These are phyloP conservation scores for Vitis hybrid DNA, from an alignment of 177 flowering plant species.

Conservation along the genomic window DNA sequence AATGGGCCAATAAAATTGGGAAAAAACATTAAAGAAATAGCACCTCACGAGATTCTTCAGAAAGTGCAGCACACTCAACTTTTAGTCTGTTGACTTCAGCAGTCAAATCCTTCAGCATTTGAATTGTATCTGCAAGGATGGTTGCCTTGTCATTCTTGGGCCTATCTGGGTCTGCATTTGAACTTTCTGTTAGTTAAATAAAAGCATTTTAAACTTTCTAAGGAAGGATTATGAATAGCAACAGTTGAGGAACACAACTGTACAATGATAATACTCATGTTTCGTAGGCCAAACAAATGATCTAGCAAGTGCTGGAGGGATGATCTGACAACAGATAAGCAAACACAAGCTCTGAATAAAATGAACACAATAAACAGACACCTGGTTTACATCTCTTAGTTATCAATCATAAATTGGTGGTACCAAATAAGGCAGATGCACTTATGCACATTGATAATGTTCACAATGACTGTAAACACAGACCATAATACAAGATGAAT, in stretches of 20 bases:
- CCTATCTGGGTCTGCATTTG: conserved; percentile 76
- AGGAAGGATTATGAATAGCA: background rate
- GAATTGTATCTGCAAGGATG: conserved; percentile 76
- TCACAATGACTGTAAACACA: too few relatives aligned
- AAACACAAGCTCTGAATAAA: too few relatives aligned
- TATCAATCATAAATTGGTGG: too few relatives aligned
- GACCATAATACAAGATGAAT: too few relatives aligned
- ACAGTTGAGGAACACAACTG: background rate
- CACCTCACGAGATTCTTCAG: conserved; percentile 93
- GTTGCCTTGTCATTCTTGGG: conserved; percentile 96
- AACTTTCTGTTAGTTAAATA: background rate
- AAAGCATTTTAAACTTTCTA: background rate
- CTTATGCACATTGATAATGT: too few relatives aligned
- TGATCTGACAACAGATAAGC: background rate
- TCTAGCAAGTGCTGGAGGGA: background rate
- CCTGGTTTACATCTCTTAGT: too few relatives aligned
- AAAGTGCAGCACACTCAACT: conserved; percentile 61
- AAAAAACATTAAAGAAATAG: conserved; percentile 10
- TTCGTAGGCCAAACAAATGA: background rate
- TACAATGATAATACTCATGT: background rate
- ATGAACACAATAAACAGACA: too few relatives aligned
- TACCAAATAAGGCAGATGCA: too few relatives aligned
- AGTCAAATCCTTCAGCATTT: conserved; percentile 74
- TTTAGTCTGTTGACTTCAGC: conserved; percentile 76
- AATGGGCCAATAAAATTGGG: background rate